phyloP scores from a whole-genome alignment of 176 grass and related monocot species.

The Carex parvula region DNA sequence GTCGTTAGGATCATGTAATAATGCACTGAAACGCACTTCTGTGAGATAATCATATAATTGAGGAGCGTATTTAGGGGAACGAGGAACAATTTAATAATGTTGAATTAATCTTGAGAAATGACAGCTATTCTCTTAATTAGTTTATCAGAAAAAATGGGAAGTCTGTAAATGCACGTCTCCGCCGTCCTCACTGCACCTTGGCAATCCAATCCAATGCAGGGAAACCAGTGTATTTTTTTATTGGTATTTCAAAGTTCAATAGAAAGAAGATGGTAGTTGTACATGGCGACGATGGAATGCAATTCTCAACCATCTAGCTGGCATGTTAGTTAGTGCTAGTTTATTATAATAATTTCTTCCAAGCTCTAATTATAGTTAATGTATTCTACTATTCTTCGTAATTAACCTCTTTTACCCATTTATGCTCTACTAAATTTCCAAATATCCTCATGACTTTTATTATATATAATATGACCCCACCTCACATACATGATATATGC shows the following conservation, averaged over 20 bases:
- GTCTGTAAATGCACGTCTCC: conserved; percentile 23
- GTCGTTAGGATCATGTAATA: no score
- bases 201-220: conserved; percentile 10
- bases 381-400: background rate
- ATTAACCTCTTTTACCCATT: background rate
- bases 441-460: background rate
- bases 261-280: background rate
- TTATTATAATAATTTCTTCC: background rate
- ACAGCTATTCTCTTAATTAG: background rate
- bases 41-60: no score
- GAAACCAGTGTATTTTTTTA: background rate
- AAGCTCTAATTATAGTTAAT: background rate
- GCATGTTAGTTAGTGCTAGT: background rate
- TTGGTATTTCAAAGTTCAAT: background rate
- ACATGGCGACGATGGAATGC: background rate
- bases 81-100: background rate
- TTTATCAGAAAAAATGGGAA: background rate
- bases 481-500: background rate
- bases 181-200: background rate
- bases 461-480: background rate
- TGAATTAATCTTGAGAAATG: background rate
- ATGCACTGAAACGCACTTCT: no score
- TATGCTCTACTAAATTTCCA: background rate
- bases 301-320: background rate
- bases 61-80: background rate